Conservation (phyloP, 768 basidiomycete species). For the Phylloporus sp. region DNA sequence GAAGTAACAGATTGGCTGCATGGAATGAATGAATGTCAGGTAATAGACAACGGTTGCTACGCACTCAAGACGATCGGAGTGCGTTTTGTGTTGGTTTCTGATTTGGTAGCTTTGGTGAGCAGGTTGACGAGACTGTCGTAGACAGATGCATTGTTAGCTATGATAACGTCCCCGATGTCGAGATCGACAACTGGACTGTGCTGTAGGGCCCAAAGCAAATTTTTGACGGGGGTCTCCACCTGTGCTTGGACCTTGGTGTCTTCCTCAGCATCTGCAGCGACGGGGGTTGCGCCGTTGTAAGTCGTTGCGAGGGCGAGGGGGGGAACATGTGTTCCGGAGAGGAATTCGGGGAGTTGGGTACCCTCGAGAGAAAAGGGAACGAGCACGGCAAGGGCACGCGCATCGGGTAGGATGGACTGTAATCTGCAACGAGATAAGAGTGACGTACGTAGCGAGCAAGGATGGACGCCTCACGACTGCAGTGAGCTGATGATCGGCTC, state of each 20-base stretch:
- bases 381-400: constrained; percentile 52
- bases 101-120: constrained; percentile 53
- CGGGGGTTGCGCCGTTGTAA: constrained; percentile 47
- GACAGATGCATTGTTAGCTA: constrained; percentile 42
- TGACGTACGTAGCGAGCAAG: neutral
- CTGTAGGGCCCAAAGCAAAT: constrained; percentile 63
- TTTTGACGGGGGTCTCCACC: constrained; percentile 44
- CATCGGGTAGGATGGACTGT: constrained; percentile 14
- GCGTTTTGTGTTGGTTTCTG: constrained; percentile 28
- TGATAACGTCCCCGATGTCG: constrained; percentile 55
- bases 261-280: constrained; percentile 19
- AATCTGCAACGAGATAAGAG: constrained; percentile 13
- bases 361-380: constrained; percentile 60
- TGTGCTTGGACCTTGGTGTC: constrained; percentile 11
- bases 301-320: constrained; percentile 46
- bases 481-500: constrained; percentile 42
- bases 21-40: neutral
- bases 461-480: constrained; percentile 33
- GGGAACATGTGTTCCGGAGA: constrained; percentile 17
- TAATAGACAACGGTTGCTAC: neutral
- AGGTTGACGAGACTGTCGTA: constrained; percentile 71
- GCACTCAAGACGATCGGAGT: constrained; percentile 67
- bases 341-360: constrained; percentile 38
- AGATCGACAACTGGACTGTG: constrained; percentile 66
- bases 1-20: constrained; percentile 76